Evolutionary conservation across 106 monocot genomes (phyloP), one percentile per base, ranked within the genome.

Genomic region (Vanilla planifolia): DNA sequence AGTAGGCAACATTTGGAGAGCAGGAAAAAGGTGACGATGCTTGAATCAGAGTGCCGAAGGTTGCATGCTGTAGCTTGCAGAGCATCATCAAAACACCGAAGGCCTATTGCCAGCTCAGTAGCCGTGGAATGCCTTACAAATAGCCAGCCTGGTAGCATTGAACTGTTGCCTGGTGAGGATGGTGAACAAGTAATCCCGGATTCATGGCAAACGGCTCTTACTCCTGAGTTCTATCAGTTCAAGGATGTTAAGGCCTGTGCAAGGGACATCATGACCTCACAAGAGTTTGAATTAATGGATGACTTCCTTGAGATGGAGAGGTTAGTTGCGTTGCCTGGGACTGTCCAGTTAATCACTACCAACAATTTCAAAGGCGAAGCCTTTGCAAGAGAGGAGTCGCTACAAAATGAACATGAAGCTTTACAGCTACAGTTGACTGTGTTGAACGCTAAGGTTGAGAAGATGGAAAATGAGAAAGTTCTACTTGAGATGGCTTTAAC

Each of bases 281-380:
- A 70, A 1, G 88, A 85, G 43, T 69, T 88, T 64, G 81, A 79
- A 15, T 73, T 93, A 11, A 88, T 93, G 92, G 79, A 93, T 85
- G 92, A 93, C 71, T 93, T 93, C 74, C 72, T 93, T 32, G 88
- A 93, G 67, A 93, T 93, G 92, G 92, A 93, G 69, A 93, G 62
- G 32, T 76, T 93, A 5, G 89, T 66, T 46, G 51, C 78, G 20
- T 52, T 76, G 17, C 67, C 73, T 40, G 79, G 75, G 25, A 27
- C 58, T 34, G 67, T 69, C 33, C 24, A 5, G 44, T 67, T 23
- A 44, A 73, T 51, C 33, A 59, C 69, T 39, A 35, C 16, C 39
- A 25, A 48, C 53, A 57, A 50, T 9, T 8, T 55, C 5, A 59
- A 63, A 72, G 27, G 20, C 69, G 65, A 61, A 57, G 59, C 67